Evolutionary conservation across 331 rosid genomes (phyloP), one percentile per base, ranked within the genome.

Genomic region (Telfairia occidentalis): DNA sequence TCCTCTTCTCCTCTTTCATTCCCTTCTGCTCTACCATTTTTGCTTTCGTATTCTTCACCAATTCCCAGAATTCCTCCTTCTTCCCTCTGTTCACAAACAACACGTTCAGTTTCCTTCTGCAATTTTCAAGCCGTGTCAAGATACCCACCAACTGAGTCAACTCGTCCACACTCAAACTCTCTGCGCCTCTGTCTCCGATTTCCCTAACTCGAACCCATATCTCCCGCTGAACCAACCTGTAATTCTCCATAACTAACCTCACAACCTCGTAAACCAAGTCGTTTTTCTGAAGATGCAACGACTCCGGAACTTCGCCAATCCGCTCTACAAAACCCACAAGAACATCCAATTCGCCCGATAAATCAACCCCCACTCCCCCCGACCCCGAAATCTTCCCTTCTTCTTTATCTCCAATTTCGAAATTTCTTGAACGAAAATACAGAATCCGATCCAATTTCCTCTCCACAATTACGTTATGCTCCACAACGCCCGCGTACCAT

Each of bases 1-100:
- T 37, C 82, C 87, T 86, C 81, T 30, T 78, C 42, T 83, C 83
- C 64, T 85, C 88, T n/a, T 78, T 87, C 75, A 64, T 78, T 18
- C 63, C 64, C 82, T 74, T 85, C 87, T 18, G 65, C 64, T 19
- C 48, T 83, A 73, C 35, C 12, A 77, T 75, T 77, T 81, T 75
- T 38, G 0, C 24, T 84, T 79, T 86, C 0, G 76, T 84, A 48
- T 73, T 32, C 5, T 57, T 16, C 1, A 93, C 61, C 89, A 83
- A 76, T 6, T 89, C 92, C 98, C 98, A 94, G 9, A 91, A 84
- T 40, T 70, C 78, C 19, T 77, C 85, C 16, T 89, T 86, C 79
- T 38, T 87, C n/a, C 12, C 84, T 21, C 86, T 79, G 40, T 87
- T 88, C 54, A 82, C 87, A 35, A 93, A 93, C 85, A 93, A 64